Base-by-base conservation (phyloP, 257 asterid species). In the Solanum bulbocastanum region DNA sequence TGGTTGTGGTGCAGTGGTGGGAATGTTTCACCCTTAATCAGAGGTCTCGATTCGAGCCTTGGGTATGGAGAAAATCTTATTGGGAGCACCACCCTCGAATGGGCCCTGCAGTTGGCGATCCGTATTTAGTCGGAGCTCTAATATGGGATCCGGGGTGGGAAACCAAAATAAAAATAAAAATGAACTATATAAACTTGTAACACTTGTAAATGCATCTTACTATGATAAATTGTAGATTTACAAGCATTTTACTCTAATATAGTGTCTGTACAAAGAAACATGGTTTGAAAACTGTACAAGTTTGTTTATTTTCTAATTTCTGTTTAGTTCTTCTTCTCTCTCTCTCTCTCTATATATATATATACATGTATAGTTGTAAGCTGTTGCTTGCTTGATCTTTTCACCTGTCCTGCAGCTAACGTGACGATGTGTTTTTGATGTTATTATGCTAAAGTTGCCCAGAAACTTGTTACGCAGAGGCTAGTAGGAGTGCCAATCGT, bases 401-500 rank as follows among this genome's bases (percentile, higher is more conserved):
- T 32, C 12, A 15, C 11, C 30, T 85, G 20, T 37, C 42, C 20
- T 66, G 87, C 79, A 37, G 60, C 40, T 65, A 84, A 37, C 27
- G 36, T 84, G 56, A 18, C 25, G 9, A 15, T 23, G 25, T 10
- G 7, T 37, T 87, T 46, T 60, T 12, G n/a, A 23, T 83, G 36
- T 86, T 87, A 93, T 68, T 93, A 87, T 87, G 95, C 94, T 92
- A 87, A 85, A 27, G 96, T 86, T 42, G 96, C 91, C 98, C 98
- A 94, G 82, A 90, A 92, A 89, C 87, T 88, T 3, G 91, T 92
- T 90, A 89, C 35, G 75, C 98, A 96, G 78, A 88, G 91, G 91
- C 96, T 96, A 44, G 93, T 89, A n/a, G 99, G 99, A 81, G 99
- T 96, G 33, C 91, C 98, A 49, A 96, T 96, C 46, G 94, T 94